phyloP scores from a whole-genome alignment of 176 grass and related monocot species.

The Canna indica region DNA sequence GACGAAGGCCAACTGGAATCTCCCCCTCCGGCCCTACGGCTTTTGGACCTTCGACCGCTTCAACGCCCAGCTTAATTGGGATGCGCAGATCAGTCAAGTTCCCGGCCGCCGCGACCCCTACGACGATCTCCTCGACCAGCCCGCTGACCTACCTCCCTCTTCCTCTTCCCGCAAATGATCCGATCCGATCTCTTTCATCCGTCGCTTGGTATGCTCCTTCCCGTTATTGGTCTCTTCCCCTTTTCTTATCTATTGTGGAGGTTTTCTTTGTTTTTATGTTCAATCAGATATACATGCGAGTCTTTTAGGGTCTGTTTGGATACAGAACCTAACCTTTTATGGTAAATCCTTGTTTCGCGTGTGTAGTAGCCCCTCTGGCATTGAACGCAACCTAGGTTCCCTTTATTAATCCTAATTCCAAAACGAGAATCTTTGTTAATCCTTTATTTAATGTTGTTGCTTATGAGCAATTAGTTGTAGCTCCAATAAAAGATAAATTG shows the following conservation, averaged over 20 bases:
- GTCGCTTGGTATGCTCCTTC: neutral
- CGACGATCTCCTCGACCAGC: slow-evolving; percentile 52
- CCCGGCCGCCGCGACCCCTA: slow-evolving; percentile 88
- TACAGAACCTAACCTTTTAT: too few species aligned
- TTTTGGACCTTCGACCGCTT: slow-evolving; percentile 96
- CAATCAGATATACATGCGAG: too few species aligned
- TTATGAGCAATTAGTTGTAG: too few species aligned
- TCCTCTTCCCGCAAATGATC: slow-evolving; percentile 10
- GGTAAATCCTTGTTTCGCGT: too few species aligned
- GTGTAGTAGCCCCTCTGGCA: too few species aligned
- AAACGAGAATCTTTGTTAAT: too few species aligned
- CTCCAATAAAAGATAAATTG: too few species aligned
- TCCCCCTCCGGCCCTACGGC: slow-evolving; percentile 82
- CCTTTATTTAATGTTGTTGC: too few species aligned
- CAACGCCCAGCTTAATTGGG: slow-evolving; percentile 70
- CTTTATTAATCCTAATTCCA: too few species aligned
- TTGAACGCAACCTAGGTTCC: too few species aligned
- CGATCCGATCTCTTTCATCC: neutral
- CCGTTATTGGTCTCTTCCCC: neutral
- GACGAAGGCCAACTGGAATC: slow-evolving; percentile 75
- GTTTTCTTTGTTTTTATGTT: neutral
- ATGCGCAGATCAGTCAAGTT: slow-evolving; percentile 78
- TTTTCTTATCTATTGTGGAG: neutral
- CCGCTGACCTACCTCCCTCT: slow-evolving; percentile 6
- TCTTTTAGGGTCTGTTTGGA: too few species aligned